A percentile compares a stretch with the other conserved stretches of the same genome.
Conservation (phyloP, 345 rosid genomes). For the Turnera subulata region DNA sequence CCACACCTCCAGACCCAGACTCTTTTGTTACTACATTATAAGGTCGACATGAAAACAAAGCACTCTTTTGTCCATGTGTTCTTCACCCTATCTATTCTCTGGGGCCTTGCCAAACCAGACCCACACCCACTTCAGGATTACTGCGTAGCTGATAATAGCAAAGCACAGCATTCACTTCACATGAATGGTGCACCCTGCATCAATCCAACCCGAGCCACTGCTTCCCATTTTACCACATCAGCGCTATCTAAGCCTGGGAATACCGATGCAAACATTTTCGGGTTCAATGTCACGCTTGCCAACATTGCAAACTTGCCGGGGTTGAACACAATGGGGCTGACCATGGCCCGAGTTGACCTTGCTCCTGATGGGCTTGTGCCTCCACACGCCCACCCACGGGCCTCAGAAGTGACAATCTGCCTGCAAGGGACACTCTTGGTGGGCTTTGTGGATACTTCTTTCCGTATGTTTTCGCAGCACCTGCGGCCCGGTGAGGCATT, state of each 20-base stretch:
- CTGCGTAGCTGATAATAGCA: slow-evolving; percentile 56
- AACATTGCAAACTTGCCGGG: slow-evolving; percentile 51
- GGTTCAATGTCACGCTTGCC: slow-evolving; percentile 57
- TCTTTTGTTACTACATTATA: background rate
- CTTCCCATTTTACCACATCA: slow-evolving; percentile 54
- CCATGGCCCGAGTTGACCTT: slow-evolving; percentile 55
- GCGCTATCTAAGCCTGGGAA: slow-evolving; percentile 48
- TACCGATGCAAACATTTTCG: slow-evolving; percentile 37
- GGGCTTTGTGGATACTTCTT: slow-evolving; percentile 58
- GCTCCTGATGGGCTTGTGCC: slow-evolving; percentile 41
- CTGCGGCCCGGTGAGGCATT: slow-evolving; percentile 59
- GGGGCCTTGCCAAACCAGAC: slow-evolving; percentile 43
- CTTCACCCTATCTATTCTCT: slow-evolving; percentile 26
- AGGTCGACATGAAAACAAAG: slow-evolving; percentile 16
- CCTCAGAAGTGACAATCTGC: slow-evolving; percentile 69
- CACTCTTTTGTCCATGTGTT: slow-evolving; percentile 12
- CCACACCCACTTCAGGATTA: slow-evolving; percentile 74
- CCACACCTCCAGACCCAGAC: slow-evolving; percentile 1
- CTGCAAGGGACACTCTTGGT: slow-evolving; percentile 47
- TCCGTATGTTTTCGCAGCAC: slow-evolving; percentile 45
- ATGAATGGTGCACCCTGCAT: slow-evolving; percentile 57
- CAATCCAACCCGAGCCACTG: slow-evolving; percentile 34
- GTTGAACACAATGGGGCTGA: slow-evolving; percentile 71
- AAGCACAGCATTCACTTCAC: slow-evolving; percentile 18
- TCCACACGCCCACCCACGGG: slow-evolving; percentile 68